Evolutionary conservation across 371 early-diverging fungal species (phyloP).

Genomic region (Mucor lusitanicus): DNA sequence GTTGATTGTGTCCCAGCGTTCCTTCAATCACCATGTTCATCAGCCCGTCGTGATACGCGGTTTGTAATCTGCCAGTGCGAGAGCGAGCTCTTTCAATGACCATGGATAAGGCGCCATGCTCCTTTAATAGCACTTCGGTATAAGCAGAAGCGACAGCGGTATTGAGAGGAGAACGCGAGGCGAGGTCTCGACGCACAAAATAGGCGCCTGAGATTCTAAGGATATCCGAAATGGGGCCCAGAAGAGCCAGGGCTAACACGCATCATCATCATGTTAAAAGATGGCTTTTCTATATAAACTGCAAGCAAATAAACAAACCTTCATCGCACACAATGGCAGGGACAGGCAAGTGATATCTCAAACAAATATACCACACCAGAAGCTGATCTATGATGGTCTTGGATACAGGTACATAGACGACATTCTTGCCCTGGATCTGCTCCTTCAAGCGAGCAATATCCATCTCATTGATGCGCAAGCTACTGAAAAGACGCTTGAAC

Average conservation of each 20-base stretch:
- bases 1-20: constrained; percentile 38
- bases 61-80: constrained; percentile 47
- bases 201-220: constrained; percentile 51
- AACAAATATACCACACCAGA: constrained; percentile 49
- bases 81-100: constrained; percentile 47
- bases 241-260: constrained; percentile 36
- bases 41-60: constrained; percentile 43
- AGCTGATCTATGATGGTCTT: constrained; percentile 50
- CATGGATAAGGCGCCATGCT: constrained; percentile 51
- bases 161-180: constrained; percentile 44
- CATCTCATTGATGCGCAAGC: constrained; percentile 31
- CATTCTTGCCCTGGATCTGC: constrained; percentile 45
- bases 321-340: constrained; percentile 57
- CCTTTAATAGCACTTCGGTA: constrained; percentile 42
- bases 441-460: constrained; percentile 34
- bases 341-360: constrained; percentile 47
- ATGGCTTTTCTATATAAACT: neutral
- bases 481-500: constrained; percentile 44
- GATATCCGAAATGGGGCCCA: constrained; percentile 53
- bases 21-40: constrained; percentile 51
- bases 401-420: constrained; percentile 52
- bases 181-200: constrained; percentile 46
- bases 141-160: constrained; percentile 50
- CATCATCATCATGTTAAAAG: neutral
- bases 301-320: constrained; percentile 21